These are phyloP conservation scores for cucumber (Cucumis sativus) DNA, from an alignment of 306 rosid genomes.

Conservation along the genomic window DNA sequence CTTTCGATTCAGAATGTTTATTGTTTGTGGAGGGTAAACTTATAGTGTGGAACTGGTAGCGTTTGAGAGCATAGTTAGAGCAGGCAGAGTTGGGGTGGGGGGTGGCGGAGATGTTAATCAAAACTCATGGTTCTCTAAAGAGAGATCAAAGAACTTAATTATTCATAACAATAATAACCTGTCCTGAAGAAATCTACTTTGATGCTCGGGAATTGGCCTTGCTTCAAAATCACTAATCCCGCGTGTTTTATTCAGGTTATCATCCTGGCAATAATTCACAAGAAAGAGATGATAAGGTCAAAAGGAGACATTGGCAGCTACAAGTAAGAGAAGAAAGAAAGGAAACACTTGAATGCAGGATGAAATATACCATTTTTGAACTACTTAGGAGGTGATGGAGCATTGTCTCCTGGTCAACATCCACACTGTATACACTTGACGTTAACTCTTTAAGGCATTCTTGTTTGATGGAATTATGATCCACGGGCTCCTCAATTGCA, in stretches of 20 bases:
- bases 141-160: neutral
- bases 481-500: constrained; percentile 19
- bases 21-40: neutral
- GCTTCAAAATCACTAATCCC: constrained; percentile 17
- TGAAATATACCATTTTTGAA: constrained; percentile 29
- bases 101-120: neutral
- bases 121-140: neutral
- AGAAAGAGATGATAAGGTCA: neutral
- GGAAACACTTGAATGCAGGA: neutral
- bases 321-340: neutral
- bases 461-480: constrained; percentile 20
- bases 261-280: constrained; percentile 30
- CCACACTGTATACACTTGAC: constrained; percentile 13
- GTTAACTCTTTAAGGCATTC: constrained; percentile 18
- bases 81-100: neutral
- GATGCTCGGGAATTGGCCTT: constrained; percentile 25
- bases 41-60: neutral
- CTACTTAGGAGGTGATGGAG: constrained; percentile 10
- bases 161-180: constrained; percentile 30
- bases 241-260: constrained; percentile 15
- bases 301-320: neutral
- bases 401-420: constrained; percentile 16
- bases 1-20: neutral
- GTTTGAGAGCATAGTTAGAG: neutral
- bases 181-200: constrained; percentile 49